Base-by-base conservation (phyloP, 352 stramenopile genomes). In the Phytophthora brassicae region DNA sequence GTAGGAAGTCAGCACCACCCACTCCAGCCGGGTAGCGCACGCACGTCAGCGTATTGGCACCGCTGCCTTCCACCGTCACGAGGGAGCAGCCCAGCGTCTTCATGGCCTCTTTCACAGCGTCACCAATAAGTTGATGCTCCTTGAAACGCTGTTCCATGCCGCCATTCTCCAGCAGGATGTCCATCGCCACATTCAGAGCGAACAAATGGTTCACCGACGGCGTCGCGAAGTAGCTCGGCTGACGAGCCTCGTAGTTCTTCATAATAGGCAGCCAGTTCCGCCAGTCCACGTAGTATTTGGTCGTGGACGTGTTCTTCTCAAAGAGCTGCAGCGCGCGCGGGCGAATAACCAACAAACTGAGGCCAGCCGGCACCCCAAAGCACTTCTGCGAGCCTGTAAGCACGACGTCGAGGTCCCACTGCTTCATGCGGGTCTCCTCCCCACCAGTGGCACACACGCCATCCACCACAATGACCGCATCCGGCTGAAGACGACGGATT, bases 381-480 rank as follows among this genome's bases (percentile, higher is more conserved):
- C 82, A 92, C 70, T 92, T 92, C 56, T 92, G 82, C 43, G 82
- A 92, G 33, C 82, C 82, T 38, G 82, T 92, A 29, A 92, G 75
- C 39, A 92, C 82, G 22, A 90, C 79, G 47, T 92, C 82, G 14
- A 92, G 56, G 66, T 92, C 82, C 82, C 82, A 92, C 56, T 79
- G 69, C 73, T 89, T 92, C 78, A 89, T 90, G 48, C 79, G 81
- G n/a, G 77, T 84, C 72, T 86, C 80, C 56, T 92, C 82, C 22
- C 82, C 82, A 22, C 82, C 82, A 7, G 81, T 74, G 31, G 82
- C 80, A 38, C 82, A 92, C 28, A 92, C 82, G 20, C 82, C 77
- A 50, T 92, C 82, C 42, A 92, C 78, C 3, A 92, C 72, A 41
- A 90, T 63, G 6, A 92, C 60, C 26, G 82, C 79, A 20, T 89